A percentile compares a stretch with the other conserved stretches of the same genome.
These are phyloP conservation scores for Antrodiella citrinella DNA, from an alignment of 768 basidiomycete genomes.

Conservation along the genomic window DNA sequence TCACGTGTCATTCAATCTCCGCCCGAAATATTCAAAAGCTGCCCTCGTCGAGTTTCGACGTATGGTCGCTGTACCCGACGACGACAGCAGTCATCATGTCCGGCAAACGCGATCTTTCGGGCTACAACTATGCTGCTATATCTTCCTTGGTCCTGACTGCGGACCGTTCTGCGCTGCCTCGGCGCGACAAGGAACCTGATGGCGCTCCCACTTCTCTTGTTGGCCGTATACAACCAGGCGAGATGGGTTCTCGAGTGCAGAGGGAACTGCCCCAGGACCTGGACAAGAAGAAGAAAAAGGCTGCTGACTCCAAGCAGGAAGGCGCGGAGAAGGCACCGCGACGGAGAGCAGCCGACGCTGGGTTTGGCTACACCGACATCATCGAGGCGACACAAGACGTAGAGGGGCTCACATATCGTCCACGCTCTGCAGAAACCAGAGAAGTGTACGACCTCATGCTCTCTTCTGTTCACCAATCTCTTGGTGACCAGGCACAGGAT, in stretches of 20 bases:
- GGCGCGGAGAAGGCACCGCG: slow-evolving; percentile 51
- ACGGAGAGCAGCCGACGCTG: slow-evolving; percentile 50
- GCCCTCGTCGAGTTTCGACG: no score
- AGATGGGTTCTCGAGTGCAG: slow-evolving; percentile 90
- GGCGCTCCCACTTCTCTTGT: slow-evolving; percentile 90
- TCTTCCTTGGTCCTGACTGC: slow-evolving; percentile 94
- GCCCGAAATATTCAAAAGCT: not conserved
- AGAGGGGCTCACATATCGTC: slow-evolving; percentile 88
- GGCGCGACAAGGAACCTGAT: slow-evolving; percentile 93
- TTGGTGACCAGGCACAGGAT: slow-evolving; percentile 95
- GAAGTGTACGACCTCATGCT: slow-evolving; percentile 93
- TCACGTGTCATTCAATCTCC: not conserved
- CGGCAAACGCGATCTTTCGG: slow-evolving; percentile 73
- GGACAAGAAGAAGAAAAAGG: slow-evolving; percentile 91
- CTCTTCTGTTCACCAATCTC: slow-evolving; percentile 66
- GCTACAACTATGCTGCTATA: slow-evolving; percentile 94
- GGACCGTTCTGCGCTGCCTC: slow-evolving; percentile 68
- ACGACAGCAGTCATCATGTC: slow-evolving; percentile 25
- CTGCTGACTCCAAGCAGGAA: slow-evolving; percentile 54
- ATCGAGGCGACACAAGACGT: slow-evolving; percentile 91
- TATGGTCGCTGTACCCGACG: slow-evolving; percentile 3
- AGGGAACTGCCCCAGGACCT: slow-evolving; percentile 80
- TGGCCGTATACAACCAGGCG: slow-evolving; percentile 79
- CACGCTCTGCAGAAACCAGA: slow-evolving; percentile 88
- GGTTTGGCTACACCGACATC: slow-evolving; percentile 83